Conservation (phyloP, 2,329 filamentous ascomycete genomes). For the Hansfordia pulvinata region DNA sequence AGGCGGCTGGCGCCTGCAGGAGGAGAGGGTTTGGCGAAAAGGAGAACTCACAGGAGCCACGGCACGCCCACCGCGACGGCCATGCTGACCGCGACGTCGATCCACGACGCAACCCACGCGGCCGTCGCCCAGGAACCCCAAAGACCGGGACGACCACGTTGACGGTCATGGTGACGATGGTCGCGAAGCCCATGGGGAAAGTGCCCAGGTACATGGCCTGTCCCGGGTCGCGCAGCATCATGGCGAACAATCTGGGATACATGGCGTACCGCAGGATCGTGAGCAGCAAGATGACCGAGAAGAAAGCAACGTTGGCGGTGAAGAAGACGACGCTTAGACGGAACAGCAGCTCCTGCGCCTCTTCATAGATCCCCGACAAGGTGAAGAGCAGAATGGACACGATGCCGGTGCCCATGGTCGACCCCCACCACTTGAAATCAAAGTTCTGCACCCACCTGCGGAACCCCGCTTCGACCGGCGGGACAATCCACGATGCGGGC, state of each 20-base stretch:
- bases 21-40: not conserved
- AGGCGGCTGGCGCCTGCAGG: constrained; percentile 24
- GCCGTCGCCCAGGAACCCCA: constrained; percentile 43
- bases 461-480: not conserved
- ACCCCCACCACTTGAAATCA: constrained; percentile 34
- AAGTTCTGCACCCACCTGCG: not conserved
- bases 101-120: constrained; percentile 45
- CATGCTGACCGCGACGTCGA: constrained; percentile 38
- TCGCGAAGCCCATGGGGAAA: constrained; percentile 55
- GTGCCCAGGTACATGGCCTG: constrained; percentile 58
- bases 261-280: constrained; percentile 47
- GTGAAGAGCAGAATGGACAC: constrained; percentile 48
- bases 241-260: constrained; percentile 51
- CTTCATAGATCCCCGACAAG: constrained; percentile 2
- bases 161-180: constrained; percentile 52
- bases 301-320: constrained; percentile 42
- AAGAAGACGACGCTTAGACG: constrained; percentile 49
- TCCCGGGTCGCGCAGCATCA: constrained; percentile 52
- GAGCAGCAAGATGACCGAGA: constrained; percentile 36
- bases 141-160: constrained; percentile 44
- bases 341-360: constrained; percentile 27
- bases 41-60: constrained; percentile 40
- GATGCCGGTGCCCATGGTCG: constrained; percentile 56
- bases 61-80: constrained; percentile 39
- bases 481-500: not conserved